These are phyloP conservation scores for Flaveria ramosissima DNA, from an alignment of 129 eudicot species.

Conservation along the genomic window DNA sequence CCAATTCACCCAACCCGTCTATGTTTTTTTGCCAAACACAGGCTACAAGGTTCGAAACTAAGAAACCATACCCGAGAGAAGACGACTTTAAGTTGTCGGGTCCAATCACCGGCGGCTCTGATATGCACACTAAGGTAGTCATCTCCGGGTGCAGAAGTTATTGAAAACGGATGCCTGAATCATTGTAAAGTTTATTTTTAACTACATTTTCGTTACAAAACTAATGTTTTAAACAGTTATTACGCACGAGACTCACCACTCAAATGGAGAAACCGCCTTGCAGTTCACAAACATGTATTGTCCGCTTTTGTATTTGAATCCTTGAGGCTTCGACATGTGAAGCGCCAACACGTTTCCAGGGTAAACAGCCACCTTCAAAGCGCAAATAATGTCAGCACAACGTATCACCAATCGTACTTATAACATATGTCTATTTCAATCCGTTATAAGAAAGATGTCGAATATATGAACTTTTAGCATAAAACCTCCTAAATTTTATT, in stretches of 20 bases:
- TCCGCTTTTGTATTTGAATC: conserved; percentile 20
- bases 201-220: neutral
- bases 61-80: conserved; percentile 11
- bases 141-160: conserved; percentile 24
- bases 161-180: conserved; percentile 27
- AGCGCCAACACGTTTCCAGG: conserved; percentile 12
- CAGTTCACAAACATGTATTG: conserved; percentile 28
- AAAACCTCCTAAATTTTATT: neutral
- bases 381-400: neutral
- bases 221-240: neutral
- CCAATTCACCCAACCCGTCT: neutral
- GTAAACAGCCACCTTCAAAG: conserved; percentile 19
- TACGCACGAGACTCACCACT: conserved; percentile 6
- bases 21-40: neutral
- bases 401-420: neutral
- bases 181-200: neutral
- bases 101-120: conserved; percentile 16
- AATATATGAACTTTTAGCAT: neutral
- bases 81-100: conserved; percentile 11
- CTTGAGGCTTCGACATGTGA: conserved; percentile 20
- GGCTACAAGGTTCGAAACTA: neutral
- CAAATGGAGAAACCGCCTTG: conserved; percentile 16
- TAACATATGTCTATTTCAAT: neutral
- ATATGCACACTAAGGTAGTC: conserved; percentile 21
- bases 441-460: neutral